phyloP scores from a whole-genome alignment of 306 rosid genomes.

The Cercis canadensis region DNA sequence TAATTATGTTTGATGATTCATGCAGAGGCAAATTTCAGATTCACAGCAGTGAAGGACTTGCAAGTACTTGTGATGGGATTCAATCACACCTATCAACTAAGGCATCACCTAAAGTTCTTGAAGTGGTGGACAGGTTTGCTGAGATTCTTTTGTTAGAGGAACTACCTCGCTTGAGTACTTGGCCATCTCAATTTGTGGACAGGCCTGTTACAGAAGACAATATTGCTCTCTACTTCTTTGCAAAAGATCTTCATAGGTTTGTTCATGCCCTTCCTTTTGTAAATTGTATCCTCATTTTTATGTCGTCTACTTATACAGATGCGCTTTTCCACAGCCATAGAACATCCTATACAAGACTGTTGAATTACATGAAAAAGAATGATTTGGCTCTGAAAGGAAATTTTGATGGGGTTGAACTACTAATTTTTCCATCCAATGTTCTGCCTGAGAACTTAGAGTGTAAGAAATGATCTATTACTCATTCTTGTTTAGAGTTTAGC shows the following conservation, averaged over 20 bases:
- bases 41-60: slow-evolving; percentile 7
- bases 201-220: slow-evolving; percentile 35
- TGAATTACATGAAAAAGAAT: slow-evolving; percentile 38
- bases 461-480: slow-evolving; percentile 31
- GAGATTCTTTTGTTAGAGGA: slow-evolving; percentile 39
- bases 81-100: slow-evolving; percentile 51
- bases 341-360: slow-evolving; percentile 34
- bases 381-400: slow-evolving; percentile 54
- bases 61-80: slow-evolving; percentile 34
- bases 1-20: slow-evolving; percentile 7
- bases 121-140: slow-evolving; percentile 40
- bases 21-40: slow-evolving; percentile 54
- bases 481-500: background rate
- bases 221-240: slow-evolving; percentile 47
- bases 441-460: slow-evolving; percentile 38
- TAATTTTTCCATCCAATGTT: slow-evolving; percentile 47
- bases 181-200: slow-evolving; percentile 44
- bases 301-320: background rate
- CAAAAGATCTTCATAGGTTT: slow-evolving; percentile 46
- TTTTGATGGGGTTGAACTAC: slow-evolving; percentile 43
- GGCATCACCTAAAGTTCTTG: slow-evolving; percentile 36
- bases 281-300: slow-evolving; percentile 4
- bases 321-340: slow-evolving; percentile 31
- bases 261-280: slow-evolving; percentile 6
- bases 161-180: slow-evolving; percentile 47